Conservation (phyloP, 805 yeast genomes). For the Deakozyma indianensis region DNA sequence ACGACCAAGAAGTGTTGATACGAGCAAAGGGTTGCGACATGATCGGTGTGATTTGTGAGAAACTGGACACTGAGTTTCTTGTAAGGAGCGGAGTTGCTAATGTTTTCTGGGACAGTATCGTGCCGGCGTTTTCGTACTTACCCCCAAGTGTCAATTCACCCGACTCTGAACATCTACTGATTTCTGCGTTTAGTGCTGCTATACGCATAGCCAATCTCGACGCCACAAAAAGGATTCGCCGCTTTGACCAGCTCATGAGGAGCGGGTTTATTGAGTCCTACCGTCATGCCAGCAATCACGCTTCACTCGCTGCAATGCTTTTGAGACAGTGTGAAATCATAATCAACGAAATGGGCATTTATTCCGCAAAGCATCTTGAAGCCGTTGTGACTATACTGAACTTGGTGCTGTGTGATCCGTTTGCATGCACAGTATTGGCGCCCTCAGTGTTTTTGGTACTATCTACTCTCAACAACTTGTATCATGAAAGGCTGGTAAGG, state of each 20-base stretch:
- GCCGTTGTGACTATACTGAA: constrained; percentile 12
- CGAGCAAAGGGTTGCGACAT: constrained; percentile 14
- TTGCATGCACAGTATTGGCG: constrained; percentile 5
- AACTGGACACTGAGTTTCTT: constrained; percentile 6
- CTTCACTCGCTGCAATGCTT: constrained; percentile 9
- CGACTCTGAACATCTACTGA: constrained; percentile 9
- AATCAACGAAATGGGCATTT: constrained; percentile 8
- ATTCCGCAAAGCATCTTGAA: constrained; percentile 13
- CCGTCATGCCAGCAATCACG: constrained; percentile 11
- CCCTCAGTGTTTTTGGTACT: neutral
- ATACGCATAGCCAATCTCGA: constrained; percentile 23
- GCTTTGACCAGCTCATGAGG: constrained; percentile 11
- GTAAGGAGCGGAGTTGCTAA: constrained; percentile 14
- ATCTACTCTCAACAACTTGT: neutral
- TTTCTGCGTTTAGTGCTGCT: constrained; percentile 29
- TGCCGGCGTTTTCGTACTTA: constrained; percentile 16
- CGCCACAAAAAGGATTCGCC: neutral
- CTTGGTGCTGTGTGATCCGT: constrained; percentile 19
- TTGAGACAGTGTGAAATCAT: constrained; percentile 7
- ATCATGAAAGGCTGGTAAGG: constrained; percentile 8
- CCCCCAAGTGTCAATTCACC: constrained; percentile 18
- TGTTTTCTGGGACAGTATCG: constrained; percentile 17
- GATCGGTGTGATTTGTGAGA: constrained; percentile 5
- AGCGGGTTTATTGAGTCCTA: constrained; percentile 16
- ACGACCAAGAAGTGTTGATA: constrained; percentile 13